Evolutionary conservation across 2,329 filamentous ascomycete genomes (phyloP).

Genomic region (Aurifilum marmelostoma): DNA sequence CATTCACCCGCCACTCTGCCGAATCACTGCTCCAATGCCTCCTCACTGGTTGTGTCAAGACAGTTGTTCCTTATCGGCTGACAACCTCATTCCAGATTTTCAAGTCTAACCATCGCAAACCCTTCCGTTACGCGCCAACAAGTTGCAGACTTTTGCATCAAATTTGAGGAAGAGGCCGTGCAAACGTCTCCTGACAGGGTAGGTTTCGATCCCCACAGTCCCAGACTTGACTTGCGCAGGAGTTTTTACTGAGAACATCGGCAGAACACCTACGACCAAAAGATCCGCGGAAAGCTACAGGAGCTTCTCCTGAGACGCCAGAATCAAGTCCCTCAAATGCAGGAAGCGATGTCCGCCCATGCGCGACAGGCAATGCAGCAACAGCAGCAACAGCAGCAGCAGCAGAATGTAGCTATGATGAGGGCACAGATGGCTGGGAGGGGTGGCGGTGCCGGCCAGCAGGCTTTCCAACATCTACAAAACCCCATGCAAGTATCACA

Average conservation of each 20-base stretch:
- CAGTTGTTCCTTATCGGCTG: neutral
- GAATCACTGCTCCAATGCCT: neutral
- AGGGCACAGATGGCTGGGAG: constrained; percentile 54
- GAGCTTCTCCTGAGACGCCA: constrained; percentile 57
- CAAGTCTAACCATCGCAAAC: constrained; percentile 53
- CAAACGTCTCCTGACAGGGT: constrained; percentile 53
- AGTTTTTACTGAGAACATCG: constrained; percentile 31
- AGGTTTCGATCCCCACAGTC: constrained; percentile 29
- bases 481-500: constrained; percentile 61
- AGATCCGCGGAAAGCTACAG: constrained; percentile 48
- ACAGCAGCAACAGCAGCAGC: constrained; percentile 36
- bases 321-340: constrained; percentile 52
- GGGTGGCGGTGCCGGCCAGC: constrained; percentile 52
- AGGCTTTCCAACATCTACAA: constrained; percentile 61
- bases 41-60: neutral
- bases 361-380: constrained; percentile 32
- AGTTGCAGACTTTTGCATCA: constrained; percentile 47
- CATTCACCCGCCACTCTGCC: neutral
- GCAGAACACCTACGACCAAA: constrained; percentile 55
- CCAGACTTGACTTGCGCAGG: neutral
- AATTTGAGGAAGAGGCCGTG: constrained; percentile 54
- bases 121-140: constrained; percentile 42
- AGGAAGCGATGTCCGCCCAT: constrained; percentile 48
- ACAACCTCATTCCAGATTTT: constrained; percentile 44
- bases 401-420: constrained; percentile 46